phyloP scores from a whole-genome alignment of 2,329 filamentous ascomycete genomes.

The Colletotrichum karsti region DNA sequence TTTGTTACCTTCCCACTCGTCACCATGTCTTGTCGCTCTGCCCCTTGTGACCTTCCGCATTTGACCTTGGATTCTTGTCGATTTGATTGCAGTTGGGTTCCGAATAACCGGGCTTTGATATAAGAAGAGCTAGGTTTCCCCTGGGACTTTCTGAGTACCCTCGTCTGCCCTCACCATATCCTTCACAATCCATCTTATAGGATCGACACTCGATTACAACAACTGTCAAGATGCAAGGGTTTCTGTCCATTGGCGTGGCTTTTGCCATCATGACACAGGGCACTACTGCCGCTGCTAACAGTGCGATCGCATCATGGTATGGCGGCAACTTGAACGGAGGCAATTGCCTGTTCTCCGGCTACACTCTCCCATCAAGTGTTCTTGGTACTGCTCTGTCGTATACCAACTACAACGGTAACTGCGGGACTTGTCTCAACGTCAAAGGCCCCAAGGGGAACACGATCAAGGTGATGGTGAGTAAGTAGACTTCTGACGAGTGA shows the following conservation, averaged over 20 bases:
- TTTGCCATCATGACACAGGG: slow-evolving; percentile 13
- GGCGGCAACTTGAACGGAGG: slow-evolving; percentile 18
- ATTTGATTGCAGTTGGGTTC: background rate
- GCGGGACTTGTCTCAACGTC: slow-evolving; percentile 18
- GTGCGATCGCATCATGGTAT: slow-evolving; percentile 16
- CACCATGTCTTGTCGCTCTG: background rate
- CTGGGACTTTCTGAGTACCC: background rate
- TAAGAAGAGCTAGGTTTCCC: background rate
- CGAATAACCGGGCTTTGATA: background rate
- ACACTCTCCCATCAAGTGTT: slow-evolving; percentile 11
- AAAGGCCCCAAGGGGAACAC: slow-evolving; percentile 20
- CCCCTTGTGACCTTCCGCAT: background rate
- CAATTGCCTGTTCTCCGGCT: slow-evolving; percentile 14
- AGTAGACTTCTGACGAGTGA: background rate
- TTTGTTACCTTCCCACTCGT: background rate
- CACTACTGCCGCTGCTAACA: slow-evolving; percentile 13
- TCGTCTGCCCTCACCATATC: background rate
- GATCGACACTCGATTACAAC: background rate
- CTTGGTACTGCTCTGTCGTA: slow-evolving; percentile 15
- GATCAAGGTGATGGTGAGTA: slow-evolving; percentile 24
- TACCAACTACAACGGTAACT: slow-evolving; percentile 21
- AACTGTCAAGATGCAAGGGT: background rate
- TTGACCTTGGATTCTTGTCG: background rate
- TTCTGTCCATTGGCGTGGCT: background rate
- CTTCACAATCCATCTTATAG: background rate